Evolutionary conservation across 2,329 filamentous ascomycete species (phyloP).

Genomic region (Fusarium subtropicale): DNA sequence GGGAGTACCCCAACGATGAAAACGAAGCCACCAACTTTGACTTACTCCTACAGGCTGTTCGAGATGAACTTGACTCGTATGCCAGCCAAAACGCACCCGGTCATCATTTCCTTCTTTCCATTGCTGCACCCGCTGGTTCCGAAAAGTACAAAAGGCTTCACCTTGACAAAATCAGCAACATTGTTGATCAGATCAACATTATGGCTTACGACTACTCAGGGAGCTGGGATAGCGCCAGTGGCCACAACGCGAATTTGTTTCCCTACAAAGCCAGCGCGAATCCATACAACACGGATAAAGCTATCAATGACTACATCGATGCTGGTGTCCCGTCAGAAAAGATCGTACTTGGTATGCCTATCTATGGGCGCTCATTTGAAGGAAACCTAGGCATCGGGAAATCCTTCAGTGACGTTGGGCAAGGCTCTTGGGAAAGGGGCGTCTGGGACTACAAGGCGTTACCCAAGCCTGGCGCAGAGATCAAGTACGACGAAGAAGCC

Average conservation of each 20-base stretch:
- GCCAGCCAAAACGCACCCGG: slow-evolving; percentile 10
- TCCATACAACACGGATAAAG: slow-evolving; percentile 22
- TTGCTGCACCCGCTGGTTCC: slow-evolving; percentile 27
- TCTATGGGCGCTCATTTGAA: slow-evolving; percentile 38
- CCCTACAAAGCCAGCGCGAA: slow-evolving; percentile 49
- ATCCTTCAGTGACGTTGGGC: slow-evolving; percentile 25
- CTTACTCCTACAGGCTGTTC: slow-evolving; percentile 30
- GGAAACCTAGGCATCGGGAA: slow-evolving; percentile 26
- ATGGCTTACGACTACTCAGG: slow-evolving; percentile 39
- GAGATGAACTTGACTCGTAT: slow-evolving; percentile 24
- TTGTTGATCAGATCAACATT: slow-evolving; percentile 33
- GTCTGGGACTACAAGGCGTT: slow-evolving; percentile 38
- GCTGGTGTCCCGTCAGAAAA: slow-evolving; percentile 26
- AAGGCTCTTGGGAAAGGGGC: slow-evolving; percentile 30
- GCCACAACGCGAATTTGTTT: slow-evolving; percentile 49
- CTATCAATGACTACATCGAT: slow-evolving; percentile 23
- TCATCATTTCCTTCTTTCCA: slow-evolving; percentile 28
- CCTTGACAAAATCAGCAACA: slow-evolving; percentile 9
- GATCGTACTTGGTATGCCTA: slow-evolving; percentile 34
- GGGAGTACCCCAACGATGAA: slow-evolving; percentile 31
- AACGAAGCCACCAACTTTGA: slow-evolving; percentile 28
- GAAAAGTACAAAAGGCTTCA: slow-evolving; percentile 30
- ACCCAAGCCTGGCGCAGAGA: slow-evolving; percentile 26
- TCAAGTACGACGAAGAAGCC: slow-evolving; percentile 23
- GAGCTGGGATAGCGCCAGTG: slow-evolving; percentile 46